phyloP scores from a whole-genome alignment of 2,329 filamentous ascomycete species.

The Ciborinia camelliae region DNA sequence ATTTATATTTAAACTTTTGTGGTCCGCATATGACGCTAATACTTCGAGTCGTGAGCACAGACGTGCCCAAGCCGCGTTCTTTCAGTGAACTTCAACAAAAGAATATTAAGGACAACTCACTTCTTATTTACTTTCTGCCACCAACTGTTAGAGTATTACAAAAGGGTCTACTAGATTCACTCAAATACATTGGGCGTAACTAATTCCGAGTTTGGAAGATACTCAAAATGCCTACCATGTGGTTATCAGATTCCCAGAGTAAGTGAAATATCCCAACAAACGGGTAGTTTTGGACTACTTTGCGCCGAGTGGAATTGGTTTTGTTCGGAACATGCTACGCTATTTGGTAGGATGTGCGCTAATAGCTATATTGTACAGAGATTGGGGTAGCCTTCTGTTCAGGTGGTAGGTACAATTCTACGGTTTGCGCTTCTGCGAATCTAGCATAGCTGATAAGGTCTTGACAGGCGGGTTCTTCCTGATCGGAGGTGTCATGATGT shows the following conservation, averaged over 20 bases:
- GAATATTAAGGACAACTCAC: conserved; percentile 15
- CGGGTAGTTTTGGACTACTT: conserved; percentile 8
- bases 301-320: conserved; percentile 28
- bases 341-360: conserved; percentile 26
- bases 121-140: neutral
- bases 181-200: neutral
- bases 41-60: conserved; percentile 10
- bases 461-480: conserved; percentile 87
- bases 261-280: conserved; percentile 41
- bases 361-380: conserved; percentile 54
- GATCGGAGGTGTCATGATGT: conserved; percentile 88
- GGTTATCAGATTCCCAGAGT: conserved; percentile 96
- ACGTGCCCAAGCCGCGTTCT: conserved; percentile 16
- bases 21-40: conserved; percentile 9
- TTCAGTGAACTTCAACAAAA: conserved; percentile 13
- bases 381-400: conserved; percentile 97
- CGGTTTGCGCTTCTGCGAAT: conserved; percentile 24
- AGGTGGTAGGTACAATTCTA: conserved; percentile 66
- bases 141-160: conserved; percentile 1
- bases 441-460: conserved; percentile 22
- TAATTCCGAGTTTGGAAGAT: neutral
- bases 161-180: neutral
- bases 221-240: conserved; percentile 60
- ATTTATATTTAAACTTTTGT: conserved; percentile 16
- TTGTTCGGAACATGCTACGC: neutral